Conservation (phyloP, 208 protist genomes). For the Porcisia hertigi region DNA sequence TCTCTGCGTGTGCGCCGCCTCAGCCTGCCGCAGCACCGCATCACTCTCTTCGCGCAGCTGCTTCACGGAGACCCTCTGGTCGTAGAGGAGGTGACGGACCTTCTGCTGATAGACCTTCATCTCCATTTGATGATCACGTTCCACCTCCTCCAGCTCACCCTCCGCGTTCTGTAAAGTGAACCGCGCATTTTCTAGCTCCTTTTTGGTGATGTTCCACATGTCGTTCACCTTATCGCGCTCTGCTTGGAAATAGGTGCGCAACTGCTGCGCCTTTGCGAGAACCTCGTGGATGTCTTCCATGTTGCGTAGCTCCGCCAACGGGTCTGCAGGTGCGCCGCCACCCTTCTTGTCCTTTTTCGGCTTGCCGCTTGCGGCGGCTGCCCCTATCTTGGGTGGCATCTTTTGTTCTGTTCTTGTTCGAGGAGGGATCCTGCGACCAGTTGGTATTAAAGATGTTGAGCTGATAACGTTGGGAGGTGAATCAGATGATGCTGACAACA, state of each 20-base stretch:
- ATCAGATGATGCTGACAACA: background rate
- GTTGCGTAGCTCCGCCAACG: conserved; percentile 41
- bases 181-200: conserved; percentile 88
- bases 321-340: conserved; percentile 30
- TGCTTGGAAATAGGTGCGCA: conserved; percentile 97
- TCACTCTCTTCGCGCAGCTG: conserved; percentile 90
- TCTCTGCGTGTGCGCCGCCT: conserved; percentile 75
- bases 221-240: conserved; percentile 95
- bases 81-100: conserved; percentile 95
- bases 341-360: conserved; percentile 34
- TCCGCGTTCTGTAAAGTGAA: conserved; percentile 87
- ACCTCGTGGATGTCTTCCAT: conserved; percentile 73
- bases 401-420: background rate
- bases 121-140: conserved; percentile 95
- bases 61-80: conserved; percentile 92
- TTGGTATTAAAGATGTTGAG: background rate
- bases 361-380: conserved; percentile 19
- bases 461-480: background rate
- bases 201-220: conserved; percentile 94
- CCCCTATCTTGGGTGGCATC: conserved; percentile 42
- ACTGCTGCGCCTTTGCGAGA: conserved; percentile 87
- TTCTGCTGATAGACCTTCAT: conserved; percentile 98
- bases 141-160: conserved; percentile 93
- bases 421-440: background rate
- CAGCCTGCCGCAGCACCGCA: conserved; percentile 77